These are phyloP conservation scores for Penicillium polonicum DNA, from an alignment of 2,329 filamentous ascomycete genomes.

Conservation along the genomic window DNA sequence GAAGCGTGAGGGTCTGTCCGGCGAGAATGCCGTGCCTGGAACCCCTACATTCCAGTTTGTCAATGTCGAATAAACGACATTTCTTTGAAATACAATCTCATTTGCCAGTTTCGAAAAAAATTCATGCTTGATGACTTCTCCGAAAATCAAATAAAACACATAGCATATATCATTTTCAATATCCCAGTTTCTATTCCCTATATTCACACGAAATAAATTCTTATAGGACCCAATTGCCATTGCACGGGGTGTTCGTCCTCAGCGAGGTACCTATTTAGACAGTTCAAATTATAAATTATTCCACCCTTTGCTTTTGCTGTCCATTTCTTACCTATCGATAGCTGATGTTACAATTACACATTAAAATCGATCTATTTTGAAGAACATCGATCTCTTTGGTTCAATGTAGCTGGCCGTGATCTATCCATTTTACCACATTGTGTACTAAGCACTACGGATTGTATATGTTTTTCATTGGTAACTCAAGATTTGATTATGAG, in stretches of 20 bases:
- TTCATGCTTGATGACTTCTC: constrained; percentile 27
- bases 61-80: constrained; percentile 58
- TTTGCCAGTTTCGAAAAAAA: constrained; percentile 12
- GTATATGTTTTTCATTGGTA: neutral
- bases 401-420: neutral
- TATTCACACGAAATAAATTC: no score
- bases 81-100: constrained; percentile 4
- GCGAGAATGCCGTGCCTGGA: constrained; percentile 77
- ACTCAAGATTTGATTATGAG: neutral
- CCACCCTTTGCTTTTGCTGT: no score
- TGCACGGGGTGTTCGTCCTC: no score
- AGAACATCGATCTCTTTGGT: neutral
- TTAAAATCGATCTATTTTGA: no score
- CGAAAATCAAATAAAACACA: constrained; percentile 19
- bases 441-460: neutral
- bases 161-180: constrained; percentile 15
- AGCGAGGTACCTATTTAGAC: no score
- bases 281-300: no score
- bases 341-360: no score
- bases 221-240: no score
- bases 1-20: constrained; percentile 59
- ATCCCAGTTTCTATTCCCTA: constrained; percentile 2
- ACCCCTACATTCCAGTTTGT: constrained; percentile 80
- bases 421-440: neutral
- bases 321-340: no score